These are phyloP conservation scores for Myriosclerotinia scirpicola DNA, from an alignment of 2,329 filamentous ascomycete species.

Conservation along the genomic window DNA sequence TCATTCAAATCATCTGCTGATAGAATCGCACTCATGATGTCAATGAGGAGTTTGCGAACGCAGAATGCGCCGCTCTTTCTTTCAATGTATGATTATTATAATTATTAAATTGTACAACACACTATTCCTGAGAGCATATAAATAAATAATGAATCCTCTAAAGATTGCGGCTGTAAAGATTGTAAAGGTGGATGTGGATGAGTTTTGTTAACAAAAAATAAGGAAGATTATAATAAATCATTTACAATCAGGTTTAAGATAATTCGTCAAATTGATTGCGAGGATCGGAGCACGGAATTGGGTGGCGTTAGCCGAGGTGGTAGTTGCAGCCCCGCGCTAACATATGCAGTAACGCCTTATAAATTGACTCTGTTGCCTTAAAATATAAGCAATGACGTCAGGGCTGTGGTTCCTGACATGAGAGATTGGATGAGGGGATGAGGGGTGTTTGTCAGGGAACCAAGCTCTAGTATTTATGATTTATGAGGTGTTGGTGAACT, in stretches of 20 bases:
- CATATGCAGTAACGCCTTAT: not conserved
- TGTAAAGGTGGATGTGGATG: not conserved
- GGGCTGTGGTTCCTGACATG: not conserved
- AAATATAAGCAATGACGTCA: not conserved
- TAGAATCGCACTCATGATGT: constrained; percentile 89
- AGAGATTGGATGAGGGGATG: not conserved
- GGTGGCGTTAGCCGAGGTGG: constrained; percentile 7
- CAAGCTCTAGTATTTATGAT: not conserved
- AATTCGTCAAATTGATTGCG: constrained; percentile 22
- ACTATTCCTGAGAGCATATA: not conserved
- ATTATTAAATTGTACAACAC: not conserved
- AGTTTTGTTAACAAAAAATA: not conserved
- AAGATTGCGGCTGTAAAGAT: not conserved
- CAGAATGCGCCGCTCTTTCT: constrained; percentile 29
- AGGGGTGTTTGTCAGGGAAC: not conserved
- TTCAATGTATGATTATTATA: not conserved
- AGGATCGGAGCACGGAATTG: constrained; percentile 19
- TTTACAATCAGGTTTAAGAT: constrained; percentile 23
- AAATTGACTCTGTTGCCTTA: not conserved
- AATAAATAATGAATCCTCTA: not conserved
- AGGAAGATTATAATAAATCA: constrained; percentile 19
- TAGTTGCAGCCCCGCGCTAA: constrained; percentile 7
- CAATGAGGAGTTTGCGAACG: constrained; percentile 25
- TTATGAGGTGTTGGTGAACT: not conserved
- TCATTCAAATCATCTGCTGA: constrained; percentile 97